Evolutionary conservation across 495 filamentous ascomycete species (phyloP).

Genomic region (Penicillium tannophilum): DNA sequence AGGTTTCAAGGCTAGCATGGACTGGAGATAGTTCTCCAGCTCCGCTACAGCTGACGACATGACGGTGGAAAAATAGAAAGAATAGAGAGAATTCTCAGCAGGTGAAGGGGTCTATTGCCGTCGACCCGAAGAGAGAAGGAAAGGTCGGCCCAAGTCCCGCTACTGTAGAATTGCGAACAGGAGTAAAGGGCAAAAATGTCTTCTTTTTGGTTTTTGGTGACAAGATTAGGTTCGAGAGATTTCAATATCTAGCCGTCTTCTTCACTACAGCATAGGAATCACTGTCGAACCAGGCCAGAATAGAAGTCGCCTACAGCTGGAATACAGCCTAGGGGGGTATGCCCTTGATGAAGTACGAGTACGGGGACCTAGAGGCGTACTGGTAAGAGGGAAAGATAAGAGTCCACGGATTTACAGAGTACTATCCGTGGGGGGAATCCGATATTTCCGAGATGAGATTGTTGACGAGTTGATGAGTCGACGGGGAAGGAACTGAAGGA

Average conservation of each 20-base stretch:
- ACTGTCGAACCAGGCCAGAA: slow-evolving; percentile 24
- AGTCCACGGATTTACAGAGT: slow-evolving; percentile 30
- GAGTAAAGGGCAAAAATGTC: slow-evolving; percentile 3
- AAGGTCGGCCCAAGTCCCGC: slow-evolving; percentile 4
- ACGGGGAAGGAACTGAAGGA: not conserved
- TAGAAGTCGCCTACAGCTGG: slow-evolving; percentile 47
- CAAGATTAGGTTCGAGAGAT: not conserved
- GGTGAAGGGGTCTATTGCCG: slow-evolving; percentile 7
- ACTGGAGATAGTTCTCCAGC: slow-evolving; percentile 85
- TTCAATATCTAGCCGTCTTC: slow-evolving; percentile 26
- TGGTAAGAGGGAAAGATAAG: slow-evolving; percentile 20
- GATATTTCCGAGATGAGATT: slow-evolving; percentile 16
- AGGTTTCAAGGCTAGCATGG: slow-evolving; percentile 86
- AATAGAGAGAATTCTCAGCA: slow-evolving; percentile 17
- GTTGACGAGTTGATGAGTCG: not conserved
- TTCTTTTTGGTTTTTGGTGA: not conserved
- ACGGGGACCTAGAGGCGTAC: slow-evolving; percentile 34
- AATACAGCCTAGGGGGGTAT: slow-evolving; percentile 44
- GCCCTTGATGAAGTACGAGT: slow-evolving; percentile 30
- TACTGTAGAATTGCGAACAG: slow-evolving; percentile 10
- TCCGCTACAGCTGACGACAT: slow-evolving; percentile 89
- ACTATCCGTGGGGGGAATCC: slow-evolving; percentile 19
- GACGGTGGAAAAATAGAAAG: slow-evolving; percentile 14
- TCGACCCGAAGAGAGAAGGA: slow-evolving; percentile 2
- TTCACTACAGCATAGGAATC: slow-evolving; percentile 49